phyloP scores from a whole-genome alignment of 164 flowering plant genomes.

The grape (Vitis vinifera) region DNA sequence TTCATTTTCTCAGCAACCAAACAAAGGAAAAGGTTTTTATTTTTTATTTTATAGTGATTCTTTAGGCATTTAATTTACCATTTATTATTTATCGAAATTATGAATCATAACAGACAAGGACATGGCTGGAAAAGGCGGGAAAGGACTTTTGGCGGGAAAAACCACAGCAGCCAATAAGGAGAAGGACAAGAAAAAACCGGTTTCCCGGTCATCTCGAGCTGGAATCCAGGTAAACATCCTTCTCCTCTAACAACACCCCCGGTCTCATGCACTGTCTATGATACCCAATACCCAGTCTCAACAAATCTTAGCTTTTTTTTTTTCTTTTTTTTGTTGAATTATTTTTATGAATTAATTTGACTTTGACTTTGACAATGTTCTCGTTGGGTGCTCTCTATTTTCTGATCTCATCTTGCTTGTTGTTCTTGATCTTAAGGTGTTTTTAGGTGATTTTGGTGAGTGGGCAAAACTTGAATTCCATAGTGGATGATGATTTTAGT shows the following conservation, averaged over 20 bases:
- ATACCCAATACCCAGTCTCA: background rate
- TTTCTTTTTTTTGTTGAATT: background rate
- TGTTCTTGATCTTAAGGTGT: background rate
- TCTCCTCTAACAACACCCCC: background rate
- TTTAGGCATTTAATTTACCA: background rate
- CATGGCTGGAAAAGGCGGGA: slow-evolving; percentile 97
- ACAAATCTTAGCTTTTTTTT: background rate
- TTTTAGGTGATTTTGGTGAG: no score
- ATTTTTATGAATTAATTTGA: background rate
- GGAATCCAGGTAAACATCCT: slow-evolving; percentile 72
- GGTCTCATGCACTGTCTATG: background rate
- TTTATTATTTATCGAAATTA: background rate
- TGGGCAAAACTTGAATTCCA: no score
- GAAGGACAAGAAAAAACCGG: slow-evolving; percentile 72
- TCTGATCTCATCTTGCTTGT: background rate
- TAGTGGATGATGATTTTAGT: no score
- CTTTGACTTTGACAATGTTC: background rate
- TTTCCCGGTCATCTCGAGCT: slow-evolving; percentile 87
- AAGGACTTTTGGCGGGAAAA: slow-evolving; percentile 87
- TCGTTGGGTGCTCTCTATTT: background rate
- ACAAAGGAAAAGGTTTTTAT: no score
- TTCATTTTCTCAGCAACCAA: no score
- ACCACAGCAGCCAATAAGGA: slow-evolving; percentile 81
- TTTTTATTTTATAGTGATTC: background rate
- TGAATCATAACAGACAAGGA: background rate